These are phyloP conservation scores for Jaltomata sinuosa DNA, from an alignment of 257 asterid genomes.

Conservation along the genomic window DNA sequence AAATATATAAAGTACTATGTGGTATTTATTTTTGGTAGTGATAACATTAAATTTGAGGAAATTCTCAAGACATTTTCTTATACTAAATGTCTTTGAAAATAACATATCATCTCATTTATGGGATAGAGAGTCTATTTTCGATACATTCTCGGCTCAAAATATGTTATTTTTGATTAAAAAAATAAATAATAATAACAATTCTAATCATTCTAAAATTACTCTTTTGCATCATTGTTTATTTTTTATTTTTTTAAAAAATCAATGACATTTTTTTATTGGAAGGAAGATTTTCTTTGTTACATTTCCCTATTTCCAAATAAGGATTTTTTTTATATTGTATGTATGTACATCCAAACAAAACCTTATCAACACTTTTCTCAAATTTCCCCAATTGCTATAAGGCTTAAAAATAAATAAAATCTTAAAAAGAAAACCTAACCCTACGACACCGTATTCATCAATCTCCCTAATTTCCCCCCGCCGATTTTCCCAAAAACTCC, in stretches of 20 bases:
- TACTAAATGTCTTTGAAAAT: no score
- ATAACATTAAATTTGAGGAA: no score
- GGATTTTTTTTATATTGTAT: not conserved
- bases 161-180: no score
- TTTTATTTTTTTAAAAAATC: not conserved
- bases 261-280: not conserved
- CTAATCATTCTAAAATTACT: not conserved
- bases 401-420: fast-evolving
- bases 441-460: not conserved
- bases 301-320: no score
- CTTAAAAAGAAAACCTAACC: not conserved
- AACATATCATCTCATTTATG: no score
- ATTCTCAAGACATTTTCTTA: no score
- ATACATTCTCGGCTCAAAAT: no score
- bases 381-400: not conserved
- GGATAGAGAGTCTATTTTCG: no score
- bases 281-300: not conserved
- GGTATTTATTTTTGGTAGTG: no score
- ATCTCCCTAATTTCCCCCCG: not conserved
- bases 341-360: not conserved
- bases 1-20: no score
- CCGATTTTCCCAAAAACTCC: not conserved
- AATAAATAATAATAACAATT: no score
- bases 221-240: not conserved
- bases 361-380: not conserved